Percentiles rank a stretch among this genome's conserved stretches.
Conservation (phyloP, 495 filamentous ascomycete species). For the Xylaria scruposa region DNA sequence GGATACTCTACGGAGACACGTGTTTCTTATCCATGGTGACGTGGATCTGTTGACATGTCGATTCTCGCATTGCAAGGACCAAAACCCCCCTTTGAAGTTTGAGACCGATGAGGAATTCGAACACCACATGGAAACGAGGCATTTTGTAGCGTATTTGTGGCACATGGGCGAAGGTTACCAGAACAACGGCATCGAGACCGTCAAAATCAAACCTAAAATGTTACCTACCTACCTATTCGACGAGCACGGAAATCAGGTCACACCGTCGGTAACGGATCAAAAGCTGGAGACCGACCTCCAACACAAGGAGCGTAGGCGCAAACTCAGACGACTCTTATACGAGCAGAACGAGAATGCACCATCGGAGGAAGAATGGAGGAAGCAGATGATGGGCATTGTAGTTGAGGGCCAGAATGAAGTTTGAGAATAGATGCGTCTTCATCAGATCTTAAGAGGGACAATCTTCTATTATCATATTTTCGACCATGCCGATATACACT, state of each 20-base stretch:
- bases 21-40: slow-evolving; percentile 61
- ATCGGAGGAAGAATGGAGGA: slow-evolving; percentile 48
- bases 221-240: slow-evolving; percentile 53
- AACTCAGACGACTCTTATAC: slow-evolving; percentile 38
- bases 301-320: slow-evolving; percentile 39
- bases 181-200: slow-evolving; percentile 42
- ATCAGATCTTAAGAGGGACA: not conserved
- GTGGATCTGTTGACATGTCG: slow-evolving; percentile 41
- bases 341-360: slow-evolving; percentile 48
- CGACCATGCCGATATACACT: not conserved
- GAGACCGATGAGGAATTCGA: slow-evolving; percentile 54
- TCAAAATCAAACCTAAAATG: slow-evolving; percentile 30
- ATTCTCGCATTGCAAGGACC: slow-evolving; percentile 44
- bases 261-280: slow-evolving; percentile 47
- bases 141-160: slow-evolving; percentile 68
- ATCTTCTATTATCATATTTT: not conserved
- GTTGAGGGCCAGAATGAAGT: not conserved
- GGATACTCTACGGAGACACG: slow-evolving; percentile 70
- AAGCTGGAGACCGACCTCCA: slow-evolving; percentile 48
- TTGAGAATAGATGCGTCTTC: not conserved
- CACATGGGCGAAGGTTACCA: slow-evolving; percentile 66
- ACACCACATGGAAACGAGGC: slow-evolving; percentile 64
- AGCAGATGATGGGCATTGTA: slow-evolving; percentile 34
- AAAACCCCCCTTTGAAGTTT: slow-evolving; percentile 31
- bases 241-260: slow-evolving; percentile 49